Evolutionary conservation across 2,329 filamentous ascomycete species (phyloP).

Genomic region (Dothistroma septosporum): DNA sequence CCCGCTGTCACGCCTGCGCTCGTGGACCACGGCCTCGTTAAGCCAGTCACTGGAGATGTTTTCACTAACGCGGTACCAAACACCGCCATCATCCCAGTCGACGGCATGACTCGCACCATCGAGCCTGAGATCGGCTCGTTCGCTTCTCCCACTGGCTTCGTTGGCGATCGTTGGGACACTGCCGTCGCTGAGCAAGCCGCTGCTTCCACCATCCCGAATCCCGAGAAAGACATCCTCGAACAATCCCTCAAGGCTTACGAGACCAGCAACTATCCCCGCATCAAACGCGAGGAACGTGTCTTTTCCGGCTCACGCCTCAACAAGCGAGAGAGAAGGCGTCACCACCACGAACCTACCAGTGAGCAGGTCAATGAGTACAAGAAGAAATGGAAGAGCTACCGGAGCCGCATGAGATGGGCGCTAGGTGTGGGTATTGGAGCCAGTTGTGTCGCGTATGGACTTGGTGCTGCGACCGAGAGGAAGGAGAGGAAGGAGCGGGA

Average conservation of each 20-base stretch:
- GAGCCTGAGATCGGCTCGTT: conserved; percentile 52
- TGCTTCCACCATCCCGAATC: not conserved
- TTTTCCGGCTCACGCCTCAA: conserved; percentile 43
- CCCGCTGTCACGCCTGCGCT: conserved; percentile 15
- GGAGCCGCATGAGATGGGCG: conserved; percentile 37
- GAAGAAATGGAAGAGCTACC: conserved; percentile 32
- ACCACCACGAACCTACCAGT: conserved; percentile 5
- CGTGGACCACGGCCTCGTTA: conserved; percentile 24
- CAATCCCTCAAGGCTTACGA: conserved; percentile 32
- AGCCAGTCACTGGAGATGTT: conserved; percentile 10
- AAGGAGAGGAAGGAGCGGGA: conserved; percentile 21
- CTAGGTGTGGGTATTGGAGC: conserved; percentile 54
- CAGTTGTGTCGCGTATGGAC: conserved; percentile 55
- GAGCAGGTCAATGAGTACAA: conserved; percentile 14
- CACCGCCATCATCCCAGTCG: conserved; percentile 54
- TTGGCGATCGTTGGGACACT: conserved; percentile 43
- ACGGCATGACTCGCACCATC: conserved; percentile 34
- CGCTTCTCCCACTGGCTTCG: conserved; percentile 62
- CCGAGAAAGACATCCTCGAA: not conserved
- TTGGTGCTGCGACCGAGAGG: conserved; percentile 55
- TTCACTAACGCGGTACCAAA: conserved; percentile 9
- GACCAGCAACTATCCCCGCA: conserved; percentile 44
- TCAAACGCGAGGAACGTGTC: conserved; percentile 46
- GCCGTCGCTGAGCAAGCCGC: conserved; percentile 42
- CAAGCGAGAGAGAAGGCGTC: conserved; percentile 29